Evolutionary conservation across 345 rosid species (phyloP).

Genomic region (Salix brachista): DNA sequence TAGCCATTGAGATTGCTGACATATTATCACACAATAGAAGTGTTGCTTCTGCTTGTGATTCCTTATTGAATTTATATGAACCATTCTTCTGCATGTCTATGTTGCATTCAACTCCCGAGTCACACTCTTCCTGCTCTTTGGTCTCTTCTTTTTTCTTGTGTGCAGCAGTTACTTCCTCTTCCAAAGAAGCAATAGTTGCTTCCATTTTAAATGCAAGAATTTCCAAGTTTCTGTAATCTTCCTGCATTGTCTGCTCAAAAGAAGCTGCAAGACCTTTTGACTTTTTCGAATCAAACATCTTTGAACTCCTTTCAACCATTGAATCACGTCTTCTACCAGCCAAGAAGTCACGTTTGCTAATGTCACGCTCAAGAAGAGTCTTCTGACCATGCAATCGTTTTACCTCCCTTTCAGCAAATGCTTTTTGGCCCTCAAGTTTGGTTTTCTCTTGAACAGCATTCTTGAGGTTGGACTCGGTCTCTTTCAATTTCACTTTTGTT

Average conservation of each 20-base stretch:
- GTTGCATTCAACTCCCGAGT: no score
- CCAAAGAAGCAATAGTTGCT: slow-evolving; percentile 76
- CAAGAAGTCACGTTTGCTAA: slow-evolving; percentile 71
- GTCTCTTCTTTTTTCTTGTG: slow-evolving; percentile 54
- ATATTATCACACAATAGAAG: no score
- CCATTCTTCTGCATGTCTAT: no score
- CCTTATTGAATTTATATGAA: no score
- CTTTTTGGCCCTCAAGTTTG: slow-evolving; percentile 94
- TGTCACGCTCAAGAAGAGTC: slow-evolving; percentile 76
- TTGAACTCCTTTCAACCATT: slow-evolving; percentile 45
- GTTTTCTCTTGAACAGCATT: slow-evolving; percentile 89
- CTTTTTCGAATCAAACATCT: slow-evolving; percentile 40
- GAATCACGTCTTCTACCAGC: slow-evolving; percentile 79
- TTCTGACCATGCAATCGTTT: slow-evolving; percentile 68
- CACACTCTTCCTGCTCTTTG: no score
- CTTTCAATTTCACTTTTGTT: slow-evolving; percentile 69
- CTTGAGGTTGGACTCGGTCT: slow-evolving; percentile 77
- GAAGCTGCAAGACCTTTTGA: slow-evolving; percentile 27
- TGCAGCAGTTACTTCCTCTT: slow-evolving; percentile 59
- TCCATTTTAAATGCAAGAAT: slow-evolving; percentile 93
- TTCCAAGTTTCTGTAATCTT: slow-evolving; percentile 67
- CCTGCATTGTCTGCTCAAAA: slow-evolving; percentile 60
- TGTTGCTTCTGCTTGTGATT: no score
- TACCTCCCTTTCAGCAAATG: slow-evolving; percentile 74
- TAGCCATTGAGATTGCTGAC: no score